Evolutionary conservation across 352 stramenopile genomes (phyloP).

Genomic region (Phytophthora kernoviae): DNA sequence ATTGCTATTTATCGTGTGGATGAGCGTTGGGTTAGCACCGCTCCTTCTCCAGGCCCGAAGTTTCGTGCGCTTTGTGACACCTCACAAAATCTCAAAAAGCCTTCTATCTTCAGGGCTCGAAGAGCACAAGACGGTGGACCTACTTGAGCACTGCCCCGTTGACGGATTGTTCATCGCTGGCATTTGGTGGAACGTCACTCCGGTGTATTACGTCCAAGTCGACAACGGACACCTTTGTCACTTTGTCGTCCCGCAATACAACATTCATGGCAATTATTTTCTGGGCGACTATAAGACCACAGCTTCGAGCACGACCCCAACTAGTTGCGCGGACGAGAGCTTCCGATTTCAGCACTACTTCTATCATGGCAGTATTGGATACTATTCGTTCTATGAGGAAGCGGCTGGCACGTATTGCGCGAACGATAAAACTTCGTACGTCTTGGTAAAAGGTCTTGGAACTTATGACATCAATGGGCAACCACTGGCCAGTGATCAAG

Average conservation of each 20-base stretch:
- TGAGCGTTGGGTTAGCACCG: slow-evolving; percentile 26
- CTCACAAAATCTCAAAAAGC: slow-evolving; percentile 35
- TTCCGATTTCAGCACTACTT: slow-evolving; percentile 35
- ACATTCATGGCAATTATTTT: slow-evolving; percentile 34
- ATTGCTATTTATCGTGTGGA: slow-evolving; percentile 30
- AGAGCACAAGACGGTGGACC: slow-evolving; percentile 2
- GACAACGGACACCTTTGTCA: slow-evolving; percentile 23
- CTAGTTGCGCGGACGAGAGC: slow-evolving; percentile 17
- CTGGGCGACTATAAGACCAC: slow-evolving; percentile 19
- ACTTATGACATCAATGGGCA: slow-evolving; percentile 35
- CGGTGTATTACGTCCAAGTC: slow-evolving; percentile 14
- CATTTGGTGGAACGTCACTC: slow-evolving; percentile 40
- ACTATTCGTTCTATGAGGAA: slow-evolving; percentile 38
- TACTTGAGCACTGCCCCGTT: slow-evolving; percentile 26
- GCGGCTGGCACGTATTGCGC: slow-evolving; percentile 29
- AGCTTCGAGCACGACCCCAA: slow-evolving; percentile 15
- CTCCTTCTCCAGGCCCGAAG: slow-evolving; percentile 43
- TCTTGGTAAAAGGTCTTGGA: slow-evolving; percentile 25
- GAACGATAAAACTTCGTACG: slow-evolving; percentile 32
- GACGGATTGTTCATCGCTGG: slow-evolving; percentile 32
- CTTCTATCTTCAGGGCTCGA: slow-evolving; percentile 6
- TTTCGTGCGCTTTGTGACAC: slow-evolving; percentile 29
- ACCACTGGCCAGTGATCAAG: slow-evolving; percentile 20
- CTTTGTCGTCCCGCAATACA: slow-evolving; percentile 37
- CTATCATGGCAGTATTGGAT: slow-evolving; percentile 34